Conservation (phyloP, 179 eudicot species). For the Silene coronaria region DNA sequence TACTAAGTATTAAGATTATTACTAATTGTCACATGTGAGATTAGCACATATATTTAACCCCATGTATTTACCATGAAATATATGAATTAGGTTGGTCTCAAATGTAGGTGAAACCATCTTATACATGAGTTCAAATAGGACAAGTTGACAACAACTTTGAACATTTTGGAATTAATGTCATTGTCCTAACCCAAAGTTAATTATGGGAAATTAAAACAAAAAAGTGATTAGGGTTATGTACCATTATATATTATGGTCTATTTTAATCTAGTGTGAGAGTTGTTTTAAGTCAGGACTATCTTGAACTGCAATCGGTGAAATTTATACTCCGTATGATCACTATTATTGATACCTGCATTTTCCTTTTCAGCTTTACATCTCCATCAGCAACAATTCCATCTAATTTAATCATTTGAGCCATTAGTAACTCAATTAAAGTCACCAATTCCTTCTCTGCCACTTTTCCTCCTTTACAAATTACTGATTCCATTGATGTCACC, state of each 20-base stretch:
- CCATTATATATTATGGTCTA: too few relatives aligned
- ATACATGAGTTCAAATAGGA: too few relatives aligned
- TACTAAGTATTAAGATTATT: background rate
- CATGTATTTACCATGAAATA: background rate
- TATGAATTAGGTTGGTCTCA: background rate
- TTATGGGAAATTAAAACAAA: background rate
- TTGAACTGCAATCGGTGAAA: background rate
- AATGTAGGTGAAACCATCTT: too few relatives aligned
- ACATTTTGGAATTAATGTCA: background rate
- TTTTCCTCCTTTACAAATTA: constrained; percentile 52
- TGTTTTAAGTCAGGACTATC: too few relatives aligned
- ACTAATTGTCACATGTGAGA: too few relatives aligned
- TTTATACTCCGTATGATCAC: background rate
- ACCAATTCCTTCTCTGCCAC: constrained; percentile 46
- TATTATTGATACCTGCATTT: constrained; percentile 48
- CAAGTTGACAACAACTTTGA: too few relatives aligned
- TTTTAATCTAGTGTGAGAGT: too few relatives aligned
- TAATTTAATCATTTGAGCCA: constrained; percentile 64
- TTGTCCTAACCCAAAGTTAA: background rate
- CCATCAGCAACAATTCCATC: constrained; percentile 73
- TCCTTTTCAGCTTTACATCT: constrained; percentile 58
- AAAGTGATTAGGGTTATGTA: background rate
- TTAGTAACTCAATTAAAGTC: constrained; percentile 60
- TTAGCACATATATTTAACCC: too few relatives aligned
- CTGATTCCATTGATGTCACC: constrained; percentile 51